These are phyloP conservation scores for Rhexocercosporidium sp. DNA, from an alignment of 2,329 filamentous ascomycete genomes.

Conservation along the genomic window DNA sequence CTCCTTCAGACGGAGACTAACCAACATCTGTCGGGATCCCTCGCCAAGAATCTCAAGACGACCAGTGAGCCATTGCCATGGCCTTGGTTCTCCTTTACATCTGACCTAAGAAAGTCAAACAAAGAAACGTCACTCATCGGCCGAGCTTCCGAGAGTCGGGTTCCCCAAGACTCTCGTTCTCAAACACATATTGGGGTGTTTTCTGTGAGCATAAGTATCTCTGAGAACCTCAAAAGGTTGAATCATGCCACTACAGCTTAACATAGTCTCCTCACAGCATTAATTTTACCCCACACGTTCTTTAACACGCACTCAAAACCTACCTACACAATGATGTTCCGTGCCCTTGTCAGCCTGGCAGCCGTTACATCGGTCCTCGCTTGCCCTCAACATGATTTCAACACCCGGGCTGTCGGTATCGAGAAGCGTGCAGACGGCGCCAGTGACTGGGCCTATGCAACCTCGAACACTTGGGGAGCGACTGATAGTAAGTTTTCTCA, in stretches of 20 bases:
- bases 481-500: neutral
- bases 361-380: constrained; percentile 10
- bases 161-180: neutral
- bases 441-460: neutral
- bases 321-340: constrained; percentile 16
- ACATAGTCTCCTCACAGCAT: neutral
- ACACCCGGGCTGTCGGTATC: neutral
- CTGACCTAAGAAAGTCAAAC: neutral
- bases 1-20: neutral
- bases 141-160: neutral
- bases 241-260: neutral
- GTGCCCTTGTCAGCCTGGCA: constrained; percentile 4
- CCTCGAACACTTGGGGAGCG: neutral
- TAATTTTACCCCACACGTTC: neutral
- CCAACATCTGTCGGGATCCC: neutral
- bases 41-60: neutral
- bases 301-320: too few relatives aligned
- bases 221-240: neutral
- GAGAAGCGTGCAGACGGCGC: neutral
- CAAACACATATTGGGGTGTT: neutral
- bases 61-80: neutral
- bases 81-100: neutral
- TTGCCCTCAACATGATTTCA: constrained; percentile 18
- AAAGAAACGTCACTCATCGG: neutral
- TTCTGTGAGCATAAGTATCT: neutral